Base-by-base conservation (phyloP, 345 rosid species). In the Aquilaria malaccensis region DNA sequence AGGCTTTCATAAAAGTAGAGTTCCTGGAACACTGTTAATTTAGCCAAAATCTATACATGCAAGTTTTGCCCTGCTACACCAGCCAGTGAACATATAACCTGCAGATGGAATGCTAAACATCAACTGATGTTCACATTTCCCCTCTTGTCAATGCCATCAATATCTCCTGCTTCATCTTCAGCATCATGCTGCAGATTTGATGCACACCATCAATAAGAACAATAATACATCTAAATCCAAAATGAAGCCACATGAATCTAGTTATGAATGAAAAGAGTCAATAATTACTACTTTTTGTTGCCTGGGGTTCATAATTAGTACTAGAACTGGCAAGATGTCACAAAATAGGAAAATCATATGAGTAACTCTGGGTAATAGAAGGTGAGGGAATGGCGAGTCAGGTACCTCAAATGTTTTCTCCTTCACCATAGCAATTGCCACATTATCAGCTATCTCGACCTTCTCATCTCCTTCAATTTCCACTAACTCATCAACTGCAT, bases 381-480 rank as follows among this genome's bases (percentile, higher is more conserved):
- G 79, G 84, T 14, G 75, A 80, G 41, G 79, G 85, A 30, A 62
- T 51, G 85, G 83, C 61, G 81, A 64, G 50, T 70, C 69, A 60
- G 70, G 72, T 30, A 49, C 51, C 6, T n/a, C 49, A 48, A 33
- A 31, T 47, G 66, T 43, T 32, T 53, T 53, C 11, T 50, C 50
- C 55, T 61, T 70, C 29, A 66, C 72, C 50, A 32, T 53, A 49
- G 52, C 73, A 0, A 50, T 15, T n/a, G 72, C 62, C 67, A 33
- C 66, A 55, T 51, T 64, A 60, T 76, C 78, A 50, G 65, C 72
- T 65, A 68, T 80, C 67, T 77, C 87, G 14, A 70, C 48, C 37
- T 80, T 75, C 62, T 83, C 87, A 49, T 83, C 86, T 55, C 60
- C 78, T 45, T 81, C 90, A 69, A 64, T 60, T 53, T 80, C 97